Percentiles rank a stretch among this genome's conserved stretches.
phyloP scores from a whole-genome alignment of 768 basidiomycete species.

The Lactarius sp. region DNA sequence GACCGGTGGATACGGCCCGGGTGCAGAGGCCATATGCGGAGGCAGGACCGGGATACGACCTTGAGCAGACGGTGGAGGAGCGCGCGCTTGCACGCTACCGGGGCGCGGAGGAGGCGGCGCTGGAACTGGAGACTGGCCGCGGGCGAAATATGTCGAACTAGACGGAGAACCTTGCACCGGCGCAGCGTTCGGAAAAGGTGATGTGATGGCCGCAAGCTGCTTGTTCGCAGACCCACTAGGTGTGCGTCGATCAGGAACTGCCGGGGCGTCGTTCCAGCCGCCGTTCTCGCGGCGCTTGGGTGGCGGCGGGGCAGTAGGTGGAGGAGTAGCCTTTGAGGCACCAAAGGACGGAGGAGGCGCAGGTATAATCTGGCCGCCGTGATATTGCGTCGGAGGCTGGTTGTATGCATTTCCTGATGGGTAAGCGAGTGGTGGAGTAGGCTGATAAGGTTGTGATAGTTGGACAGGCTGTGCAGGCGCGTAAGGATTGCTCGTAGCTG shows the following conservation, averaged over 20 bases:
- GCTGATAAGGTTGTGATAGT: slow-evolving; percentile 15
- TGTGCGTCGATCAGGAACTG: slow-evolving; percentile 44
- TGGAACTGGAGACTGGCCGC: slow-evolving; percentile 38
- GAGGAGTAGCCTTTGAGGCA: slow-evolving; percentile 39
- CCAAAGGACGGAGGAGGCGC: slow-evolving; percentile 42
- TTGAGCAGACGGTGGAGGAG: slow-evolving; percentile 18
- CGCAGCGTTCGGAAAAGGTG: slow-evolving; percentile 77
- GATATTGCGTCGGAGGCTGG: slow-evolving; percentile 34
- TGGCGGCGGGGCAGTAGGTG: slow-evolving; percentile 52
- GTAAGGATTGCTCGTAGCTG: slow-evolving; percentile 26
- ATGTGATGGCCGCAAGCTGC: slow-evolving; percentile 70
- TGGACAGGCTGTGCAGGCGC: slow-evolving; percentile 23
- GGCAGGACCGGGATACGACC: slow-evolving; percentile 16
- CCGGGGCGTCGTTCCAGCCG: slow-evolving; percentile 92
- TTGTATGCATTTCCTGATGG: slow-evolving; percentile 16
- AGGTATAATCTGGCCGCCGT: slow-evolving; percentile 32
- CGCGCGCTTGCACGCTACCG: slow-evolving; percentile 43
- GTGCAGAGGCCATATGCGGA: not conserved
- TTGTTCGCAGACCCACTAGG: slow-evolving; percentile 49
- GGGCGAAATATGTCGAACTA: slow-evolving; percentile 16
- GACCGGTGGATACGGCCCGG: slow-evolving; percentile 14
- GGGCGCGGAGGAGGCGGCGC: slow-evolving; percentile 58
- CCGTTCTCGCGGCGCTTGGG: slow-evolving; percentile 51
- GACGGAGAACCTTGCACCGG: slow-evolving; percentile 31
- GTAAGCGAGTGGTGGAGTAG: slow-evolving; percentile 6